phyloP scores from a whole-genome alignment of 768 basidiomycete species.

The Thelephora ganbajun region DNA sequence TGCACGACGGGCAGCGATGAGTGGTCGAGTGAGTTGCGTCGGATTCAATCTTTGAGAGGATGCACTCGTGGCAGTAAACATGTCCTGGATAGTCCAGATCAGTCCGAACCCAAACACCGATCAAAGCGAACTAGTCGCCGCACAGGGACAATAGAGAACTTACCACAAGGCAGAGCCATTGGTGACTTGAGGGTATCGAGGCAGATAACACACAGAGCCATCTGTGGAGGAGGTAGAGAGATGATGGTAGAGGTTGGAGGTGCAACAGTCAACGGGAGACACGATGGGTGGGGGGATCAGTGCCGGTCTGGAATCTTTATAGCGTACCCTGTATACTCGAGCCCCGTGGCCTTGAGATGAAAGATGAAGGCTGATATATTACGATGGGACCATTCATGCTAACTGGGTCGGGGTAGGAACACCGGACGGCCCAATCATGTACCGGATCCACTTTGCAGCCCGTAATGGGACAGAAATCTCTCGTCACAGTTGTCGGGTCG shows the following conservation, averaged over 20 bases:
- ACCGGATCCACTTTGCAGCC: no score
- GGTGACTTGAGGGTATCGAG: conserved; percentile 39
- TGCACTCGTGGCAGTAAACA: conserved; percentile 49
- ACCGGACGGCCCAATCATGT: no score
- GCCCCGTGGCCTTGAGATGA: no score
- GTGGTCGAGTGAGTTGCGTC: conserved; percentile 30
- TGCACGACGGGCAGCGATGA: conserved; percentile 47
- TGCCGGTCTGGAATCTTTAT: no score
- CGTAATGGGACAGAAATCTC: no score
- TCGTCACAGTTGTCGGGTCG: no score
- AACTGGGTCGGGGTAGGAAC: no score
- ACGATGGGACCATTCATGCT: no score
- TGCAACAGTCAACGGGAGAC: not conserved
- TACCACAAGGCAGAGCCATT: conserved; percentile 52
- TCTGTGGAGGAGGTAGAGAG: conserved; percentile 6
- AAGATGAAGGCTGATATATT: no score
- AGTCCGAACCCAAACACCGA: conserved; percentile 1
- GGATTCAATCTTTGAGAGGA: conserved; percentile 34
- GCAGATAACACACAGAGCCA: conserved; percentile 50
- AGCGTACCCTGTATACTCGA: no score
- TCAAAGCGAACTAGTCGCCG: no score
- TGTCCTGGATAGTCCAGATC: conserved; percentile 30
- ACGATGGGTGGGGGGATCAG: no score
- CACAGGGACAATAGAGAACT: conserved; percentile 9
- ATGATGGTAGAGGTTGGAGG: not conserved